These are phyloP conservation scores for Ganoderma multipileum DNA, from an alignment of 1,284 basidiomycete genomes.

Conservation along the genomic window DNA sequence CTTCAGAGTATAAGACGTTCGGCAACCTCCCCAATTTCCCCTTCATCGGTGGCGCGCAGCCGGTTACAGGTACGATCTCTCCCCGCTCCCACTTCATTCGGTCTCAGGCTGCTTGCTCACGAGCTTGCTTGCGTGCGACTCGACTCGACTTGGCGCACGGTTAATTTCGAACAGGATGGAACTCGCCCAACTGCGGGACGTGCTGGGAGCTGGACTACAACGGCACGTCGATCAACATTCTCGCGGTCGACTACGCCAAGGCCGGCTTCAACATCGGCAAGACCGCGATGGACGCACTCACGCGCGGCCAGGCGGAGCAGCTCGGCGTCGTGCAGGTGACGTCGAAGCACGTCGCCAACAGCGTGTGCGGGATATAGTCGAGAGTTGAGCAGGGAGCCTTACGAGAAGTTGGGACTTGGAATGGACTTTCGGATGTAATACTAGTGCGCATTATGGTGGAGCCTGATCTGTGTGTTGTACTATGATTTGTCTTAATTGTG, in stretches of 20 bases:
- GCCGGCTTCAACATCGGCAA: conserved; percentile 49
- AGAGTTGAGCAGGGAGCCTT: no score
- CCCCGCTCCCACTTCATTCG: conserved; percentile 39
- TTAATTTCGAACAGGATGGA: conserved; percentile 42
- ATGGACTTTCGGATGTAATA: no score
- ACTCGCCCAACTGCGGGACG: conserved; percentile 50
- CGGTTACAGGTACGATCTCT: conserved; percentile 46
- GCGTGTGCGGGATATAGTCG: conserved; percentile 37
- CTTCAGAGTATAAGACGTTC: conserved; percentile 54
- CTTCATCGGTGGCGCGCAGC: conserved; percentile 52
- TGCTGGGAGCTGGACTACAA: conserved; percentile 53
- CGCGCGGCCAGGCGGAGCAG: conserved; percentile 43
- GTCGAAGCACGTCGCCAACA: conserved; percentile 42
- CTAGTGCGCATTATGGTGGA: no score
- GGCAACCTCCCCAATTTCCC: conserved; percentile 54
- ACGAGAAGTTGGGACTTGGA: no score
- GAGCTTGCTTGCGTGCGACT: background rate
- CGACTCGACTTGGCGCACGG: no score
- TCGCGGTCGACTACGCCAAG: conserved; percentile 49
- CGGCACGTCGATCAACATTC: conserved; percentile 47
- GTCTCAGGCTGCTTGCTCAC: conserved; percentile 16
- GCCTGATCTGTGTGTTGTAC: no score
- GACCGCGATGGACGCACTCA: conserved; percentile 51
- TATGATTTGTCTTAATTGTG: no score
- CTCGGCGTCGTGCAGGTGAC: conserved; percentile 48